Evolutionary conservation across 2,329 filamentous ascomycete species (phyloP), one percentile per base, ranked within the genome.

Genomic region (Aureobasidium sp.): DNA sequence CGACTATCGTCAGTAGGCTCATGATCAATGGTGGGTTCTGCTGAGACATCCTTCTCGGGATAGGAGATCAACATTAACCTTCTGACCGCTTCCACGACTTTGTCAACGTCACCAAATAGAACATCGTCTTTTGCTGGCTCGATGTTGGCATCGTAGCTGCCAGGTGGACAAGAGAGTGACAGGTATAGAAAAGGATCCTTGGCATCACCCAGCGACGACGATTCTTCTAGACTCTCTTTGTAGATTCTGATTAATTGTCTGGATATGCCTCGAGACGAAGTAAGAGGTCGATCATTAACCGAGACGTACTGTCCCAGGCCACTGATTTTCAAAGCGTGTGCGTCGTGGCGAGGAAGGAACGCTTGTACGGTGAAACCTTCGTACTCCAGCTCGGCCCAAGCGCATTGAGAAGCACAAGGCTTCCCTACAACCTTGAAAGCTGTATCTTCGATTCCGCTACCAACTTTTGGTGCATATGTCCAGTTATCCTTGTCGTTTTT

Each of bases 91-190:
- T 68, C 69, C 5, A 85, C 39, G 3, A 87, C 67, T 0, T 69
- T 24, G 4, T 71, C 68, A 2, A 86, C 81, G 56, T 89, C 77
- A 5, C 76, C 77, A 68, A 92, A 91, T 0, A 90, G 69, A 1
- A 92, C 80, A 67, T 90, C 84, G 62, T 90, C 84, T 70, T 92
- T 92, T 3, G 84, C 78, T 3, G 88, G 83, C 64, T 90, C 85
- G 6, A 92, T 73, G 66, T 92, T 92, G 1, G 81, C 78, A 72
- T 92, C 89, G 68, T 92, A 92, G 63, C 78, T 85, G 32, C 80
- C 79, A 0, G 76, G 70, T 0, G 84, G 81, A 68, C 87, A 92
- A 15, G 71, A 71, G 34, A 92, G 84, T 62, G 85, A 82, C 41
- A 92, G 72, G 44, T 79, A 79, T 44, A 91, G 72, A 69, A 92